Percentiles rank a stretch among this genome's conserved stretches.
Evolutionary conservation across 108 stramenopile genomes (phyloP).

Genomic region (Epipyxis sp.): DNA sequence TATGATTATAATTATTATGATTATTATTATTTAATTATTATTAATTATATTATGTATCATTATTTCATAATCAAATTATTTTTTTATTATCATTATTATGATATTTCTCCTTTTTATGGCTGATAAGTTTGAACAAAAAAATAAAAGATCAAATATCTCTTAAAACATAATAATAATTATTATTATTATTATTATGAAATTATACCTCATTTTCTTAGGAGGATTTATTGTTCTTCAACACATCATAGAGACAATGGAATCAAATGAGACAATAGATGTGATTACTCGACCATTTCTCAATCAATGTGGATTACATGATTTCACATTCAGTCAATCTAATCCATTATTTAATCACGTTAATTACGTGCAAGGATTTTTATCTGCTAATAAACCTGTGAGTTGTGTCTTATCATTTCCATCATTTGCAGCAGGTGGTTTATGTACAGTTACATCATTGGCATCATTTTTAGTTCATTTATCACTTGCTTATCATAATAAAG

Average conservation of each 20-base stretch:
- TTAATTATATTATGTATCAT: no score
- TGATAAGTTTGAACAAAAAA: no score
- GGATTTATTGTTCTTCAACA: constrained; percentile 40
- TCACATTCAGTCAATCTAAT: not conserved
- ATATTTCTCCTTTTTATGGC: no score
- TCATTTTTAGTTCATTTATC: constrained; percentile 19
- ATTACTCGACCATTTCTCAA: not conserved
- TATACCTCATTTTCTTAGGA: no score
- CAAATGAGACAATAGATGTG: not conserved
- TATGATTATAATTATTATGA: no score
- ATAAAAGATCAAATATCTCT: no score
- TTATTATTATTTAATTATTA: no score
- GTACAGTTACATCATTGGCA: constrained; percentile 27
- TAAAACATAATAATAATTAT: no score
- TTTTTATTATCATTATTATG: no score
- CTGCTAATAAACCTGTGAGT: not conserved
- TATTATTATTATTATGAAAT: no score
- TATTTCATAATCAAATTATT: no score
- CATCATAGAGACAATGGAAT: not conserved
- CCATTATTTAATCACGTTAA: not conserved
- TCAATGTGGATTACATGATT: not conserved
- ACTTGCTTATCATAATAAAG: constrained; percentile 9
- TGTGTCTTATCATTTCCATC: constrained; percentile 29
- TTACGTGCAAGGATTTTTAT: not conserved
- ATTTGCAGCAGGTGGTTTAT: constrained; percentile 36